A percentile compares a stretch with the other conserved stretches of the same genome.
These are phyloP conservation scores for Phaseolus coccineus DNA, from an alignment of 331 rosid species.

Conservation along the genomic window DNA sequence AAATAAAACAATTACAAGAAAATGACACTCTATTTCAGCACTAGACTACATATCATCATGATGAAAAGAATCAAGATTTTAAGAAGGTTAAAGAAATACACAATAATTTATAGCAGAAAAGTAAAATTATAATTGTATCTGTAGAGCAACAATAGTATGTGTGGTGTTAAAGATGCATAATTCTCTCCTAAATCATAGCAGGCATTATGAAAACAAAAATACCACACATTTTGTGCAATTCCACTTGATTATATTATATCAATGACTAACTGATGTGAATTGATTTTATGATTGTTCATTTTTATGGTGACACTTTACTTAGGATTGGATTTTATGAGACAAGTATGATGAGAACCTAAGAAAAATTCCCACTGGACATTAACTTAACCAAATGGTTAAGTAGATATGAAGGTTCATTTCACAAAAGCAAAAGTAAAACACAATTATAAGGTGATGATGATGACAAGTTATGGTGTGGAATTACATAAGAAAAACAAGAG, in stretches of 20 bases:
- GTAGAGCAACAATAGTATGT: slow-evolving; percentile 5
- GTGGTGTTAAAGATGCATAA: not conserved
- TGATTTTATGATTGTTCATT: no score
- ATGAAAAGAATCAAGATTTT: slow-evolving; percentile 12
- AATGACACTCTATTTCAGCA: not conserved
- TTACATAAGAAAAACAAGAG: no score
- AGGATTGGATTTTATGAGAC: no score
- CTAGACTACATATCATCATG: slow-evolving; percentile 10
- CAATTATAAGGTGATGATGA: no score
- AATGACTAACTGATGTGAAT: not conserved
- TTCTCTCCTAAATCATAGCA: not conserved
- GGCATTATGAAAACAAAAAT: not conserved
- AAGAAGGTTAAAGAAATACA: slow-evolving; percentile 32
- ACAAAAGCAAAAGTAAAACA: no score
- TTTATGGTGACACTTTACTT: no score
- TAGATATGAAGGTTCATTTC: no score
- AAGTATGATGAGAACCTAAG: no score
- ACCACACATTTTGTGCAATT: slow-evolving; percentile 1
- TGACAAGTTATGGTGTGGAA: no score
- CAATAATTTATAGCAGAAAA: slow-evolving; percentile 25
- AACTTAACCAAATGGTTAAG: no score
- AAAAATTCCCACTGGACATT: no score
- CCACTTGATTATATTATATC: not conserved
- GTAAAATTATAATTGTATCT: slow-evolving; percentile 5
- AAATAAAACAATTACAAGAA: not conserved